Base-by-base conservation (phyloP, 73 alveolate genomes). In the Paramecium bursaria region DNA sequence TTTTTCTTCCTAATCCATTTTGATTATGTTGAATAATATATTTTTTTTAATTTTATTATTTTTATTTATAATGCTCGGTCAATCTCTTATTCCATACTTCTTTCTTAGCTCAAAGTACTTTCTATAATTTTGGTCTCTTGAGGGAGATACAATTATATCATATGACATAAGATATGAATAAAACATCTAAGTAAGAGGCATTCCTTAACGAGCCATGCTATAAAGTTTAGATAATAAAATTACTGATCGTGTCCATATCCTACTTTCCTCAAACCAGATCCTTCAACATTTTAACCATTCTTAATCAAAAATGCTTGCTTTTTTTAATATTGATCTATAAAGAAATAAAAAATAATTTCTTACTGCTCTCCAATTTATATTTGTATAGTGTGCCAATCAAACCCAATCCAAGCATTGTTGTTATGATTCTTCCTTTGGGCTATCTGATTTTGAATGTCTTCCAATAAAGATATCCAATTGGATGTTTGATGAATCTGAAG, bases 111-210 rank as follows among this genome's bases (percentile, higher is more conserved):
- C 97, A 90, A 92, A 92, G 92, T 92, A 92, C 90, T 90, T 90
- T 90, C 97, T 92, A 87, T 90, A 92, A 93, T 92, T 92, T 74
- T 92, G 94, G 87, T 92, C 95, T 90, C 97, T 90, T 88, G 94
- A 90, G 26, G 77, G 73, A 15, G 75, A 53, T 3, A 79, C 85
- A 39, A 79, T 82, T 11, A 79, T 79, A 15, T 73, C 89, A 48
- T 52, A 48, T 31, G 89, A 54, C 19, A 27, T 48, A 31, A 79
- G 51, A 61, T 79, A 79, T 25, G 89, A 79, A 61, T 79, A 79
- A 50, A 74, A 80, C 93, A 19, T 48, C 17, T 46, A 35, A 2
- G 76, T 48, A 50, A 74, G 90, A 31, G 95, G 95, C 94, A 92
- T 90, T 23, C 92, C 74, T 46, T 90, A 87, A 85, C 89, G 86